Evolutionary conservation across 2,329 filamentous ascomycete species (phyloP), one percentile per base, ranked within the genome.

Genomic region (Xylaria multiplex): DNA sequence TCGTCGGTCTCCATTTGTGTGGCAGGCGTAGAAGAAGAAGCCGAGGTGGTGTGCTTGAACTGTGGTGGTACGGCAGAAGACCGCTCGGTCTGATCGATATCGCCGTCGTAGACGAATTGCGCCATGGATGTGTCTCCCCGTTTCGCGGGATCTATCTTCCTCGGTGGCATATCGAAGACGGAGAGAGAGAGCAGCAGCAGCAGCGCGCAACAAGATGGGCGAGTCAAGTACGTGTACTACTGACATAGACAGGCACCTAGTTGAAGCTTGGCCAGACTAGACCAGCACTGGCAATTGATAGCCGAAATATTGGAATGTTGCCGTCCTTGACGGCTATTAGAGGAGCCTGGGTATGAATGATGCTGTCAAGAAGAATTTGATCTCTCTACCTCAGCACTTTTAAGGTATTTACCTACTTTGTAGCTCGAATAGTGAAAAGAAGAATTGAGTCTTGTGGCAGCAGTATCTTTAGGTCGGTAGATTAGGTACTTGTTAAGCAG

Each of bases 81-180:
- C 30, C 75, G 55, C n/a, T 70, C 56, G 37, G 65, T 45, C 46
- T 64, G 72, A 59, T 78, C 77, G 43, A 13, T 9, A 32, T 69
- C 67, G 52, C 83, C 81, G 53, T 85, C 83, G 67, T 79, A 79
- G 45, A 80, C 80, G 52, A 83, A 81, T 40, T 80, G 79, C 8
- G 82, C 80, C 59, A 79, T 80, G 11, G 84, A 82, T 49, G 79
- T 80, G 69, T 84, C 81, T 78, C 80, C 82, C 67, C 78, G 80
- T 68, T 79, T 80, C 48, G 74, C 62, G 32, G 78, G 72, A 70
- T 86, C 85, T 69, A 82, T 84, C 76, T 89, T 89, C 59, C 84
- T 82, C 30, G 86, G 81, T 54, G 86, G 84, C 86, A 88, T 88
- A 61, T 71, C 67, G 69, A 54, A 24, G 62, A 62, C 46, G 60